Evolutionary conservation across 805 yeast genomes (phyloP), one percentile per base, ranked within the genome.

Genomic region (Nakazawaea peltata): DNA sequence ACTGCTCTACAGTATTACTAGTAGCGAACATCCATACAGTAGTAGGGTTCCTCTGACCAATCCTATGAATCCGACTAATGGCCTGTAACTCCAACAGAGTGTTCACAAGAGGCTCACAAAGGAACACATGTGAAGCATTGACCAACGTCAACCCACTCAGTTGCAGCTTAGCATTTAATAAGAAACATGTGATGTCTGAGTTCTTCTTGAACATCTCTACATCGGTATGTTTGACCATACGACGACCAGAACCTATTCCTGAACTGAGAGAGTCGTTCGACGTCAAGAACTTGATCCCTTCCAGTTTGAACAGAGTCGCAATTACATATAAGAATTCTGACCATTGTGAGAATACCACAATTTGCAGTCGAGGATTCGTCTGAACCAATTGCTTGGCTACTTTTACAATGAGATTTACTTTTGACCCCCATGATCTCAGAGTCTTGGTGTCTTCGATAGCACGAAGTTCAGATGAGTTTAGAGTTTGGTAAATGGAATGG

Each of bases 1-100:
- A 80, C 51, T 90, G 95, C 54, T 92, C 98, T 12, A 92, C 94
- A 0, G 95, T 77, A 27, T 80, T 77, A 37, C 71, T 74, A 37
- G 88, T 81, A 17, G 82, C 77, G 60, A 90, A 87, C 73, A 82
- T 80, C 96, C 97, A 92, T 2, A 90, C 94, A 1, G 78, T 81
- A 0, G 98, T 92, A 12, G 73, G 76, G 29, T 68, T 63, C 3
- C 67, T 69, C 55, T 92, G 98, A 0, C 98, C 98, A 50, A 90
- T 88, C 43, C 98, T 63, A 51, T 90, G 95, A 28, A 92, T 77
- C 43, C 98, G 70, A 33, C 94, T 84, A 36, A 88, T 81, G 0
- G 97, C 97, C 53, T 90, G 98, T 12, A 85, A 53, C 47, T 92
- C 97, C 32, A 87, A 65, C 2, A 95, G 81, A 1, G 88, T 75